Percentiles rank a stretch among this genome's conserved stretches.
These are phyloP conservation scores for Boletus vinaceobasis DNA, from an alignment of 768 basidiomycete species.

Conservation along the genomic window DNA sequence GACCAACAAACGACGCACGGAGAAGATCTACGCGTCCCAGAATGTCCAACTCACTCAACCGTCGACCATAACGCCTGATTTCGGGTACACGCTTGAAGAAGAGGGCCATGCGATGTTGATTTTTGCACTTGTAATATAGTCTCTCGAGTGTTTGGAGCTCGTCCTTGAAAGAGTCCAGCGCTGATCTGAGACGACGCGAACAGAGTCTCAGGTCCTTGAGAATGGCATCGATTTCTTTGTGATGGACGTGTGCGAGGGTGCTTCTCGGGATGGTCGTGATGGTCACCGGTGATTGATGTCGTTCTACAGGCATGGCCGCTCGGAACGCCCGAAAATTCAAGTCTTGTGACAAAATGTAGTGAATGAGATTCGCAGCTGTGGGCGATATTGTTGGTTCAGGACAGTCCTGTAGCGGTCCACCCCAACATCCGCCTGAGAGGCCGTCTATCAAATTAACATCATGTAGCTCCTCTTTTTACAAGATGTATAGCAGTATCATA, in stretches of 20 bases:
- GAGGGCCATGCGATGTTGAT: conserved; percentile 50
- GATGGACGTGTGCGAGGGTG: conserved; percentile 19
- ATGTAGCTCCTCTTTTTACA: neutral
- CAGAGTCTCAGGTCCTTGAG: conserved; percentile 58
- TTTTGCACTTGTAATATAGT: conserved; percentile 76
- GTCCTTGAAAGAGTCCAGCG: conserved; percentile 28
- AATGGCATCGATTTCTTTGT: conserved; percentile 48
- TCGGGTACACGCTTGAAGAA: conserved; percentile 68
- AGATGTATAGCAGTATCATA: neutral
- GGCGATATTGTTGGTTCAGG: neutral
- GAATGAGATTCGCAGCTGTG: neutral
- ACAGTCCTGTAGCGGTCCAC: too few relatives aligned
- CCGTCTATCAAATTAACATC: too few relatives aligned
- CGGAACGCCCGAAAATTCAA: neutral
- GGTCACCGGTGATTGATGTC: conserved; percentile 1
- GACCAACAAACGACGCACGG: conserved; percentile 29
- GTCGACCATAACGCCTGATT: conserved; percentile 44
- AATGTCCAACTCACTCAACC: conserved; percentile 17
- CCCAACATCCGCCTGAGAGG: neutral
- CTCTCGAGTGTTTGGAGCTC: conserved; percentile 55
- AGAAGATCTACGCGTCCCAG: conserved; percentile 22
- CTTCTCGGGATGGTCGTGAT: conserved; percentile 18
- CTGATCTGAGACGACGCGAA: conserved; percentile 50
- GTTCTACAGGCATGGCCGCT: conserved; percentile 1
- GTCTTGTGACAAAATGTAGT: neutral